Evolutionary conservation across 139 green algal genomes (phyloP).

Genomic region (Haematococcus lacustris): DNA sequence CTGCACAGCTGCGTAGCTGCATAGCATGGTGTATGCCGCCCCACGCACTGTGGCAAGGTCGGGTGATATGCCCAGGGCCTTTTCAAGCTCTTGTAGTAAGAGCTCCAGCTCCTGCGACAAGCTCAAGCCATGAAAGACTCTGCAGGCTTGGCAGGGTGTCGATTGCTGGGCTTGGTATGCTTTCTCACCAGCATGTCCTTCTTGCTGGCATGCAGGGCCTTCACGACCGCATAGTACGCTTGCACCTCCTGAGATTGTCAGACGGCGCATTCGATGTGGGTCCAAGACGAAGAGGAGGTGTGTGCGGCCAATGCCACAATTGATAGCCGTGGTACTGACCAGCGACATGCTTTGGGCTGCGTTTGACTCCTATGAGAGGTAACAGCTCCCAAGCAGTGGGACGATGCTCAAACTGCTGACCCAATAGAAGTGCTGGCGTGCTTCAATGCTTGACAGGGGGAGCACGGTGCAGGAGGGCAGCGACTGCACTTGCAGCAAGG

Average conservation of each 20-base stretch:
- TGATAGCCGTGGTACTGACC: neutral
- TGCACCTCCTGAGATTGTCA: neutral
- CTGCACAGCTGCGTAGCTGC: too few species aligned
- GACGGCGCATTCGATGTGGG: neutral
- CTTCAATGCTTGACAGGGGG: too few species aligned
- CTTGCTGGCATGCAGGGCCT: neutral
- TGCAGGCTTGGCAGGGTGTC: too few species aligned
- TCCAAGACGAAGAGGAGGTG: neutral
- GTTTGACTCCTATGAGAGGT: too few species aligned
- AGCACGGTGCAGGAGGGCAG: too few species aligned
- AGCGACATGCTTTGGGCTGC: too few species aligned
- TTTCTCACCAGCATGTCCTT: constrained; percentile 7
- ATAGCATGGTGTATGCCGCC: neutral
- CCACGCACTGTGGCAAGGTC: neutral
- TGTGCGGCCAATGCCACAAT: neutral
- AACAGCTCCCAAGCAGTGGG: too few species aligned
- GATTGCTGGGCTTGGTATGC: too few species aligned
- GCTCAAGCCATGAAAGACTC: neutral
- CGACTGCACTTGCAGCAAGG: neutral
- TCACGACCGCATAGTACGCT: neutral
- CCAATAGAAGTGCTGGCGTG: neutral
- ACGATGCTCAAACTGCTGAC: neutral
- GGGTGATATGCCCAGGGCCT: neutral
- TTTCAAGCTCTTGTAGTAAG: neutral
- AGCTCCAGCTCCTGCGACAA: constrained; percentile 3